Evolutionary conservation across 176 grass and related monocot species (phyloP), one percentile per base, ranked within the genome.

Genomic region (Carex kokanica): DNA sequence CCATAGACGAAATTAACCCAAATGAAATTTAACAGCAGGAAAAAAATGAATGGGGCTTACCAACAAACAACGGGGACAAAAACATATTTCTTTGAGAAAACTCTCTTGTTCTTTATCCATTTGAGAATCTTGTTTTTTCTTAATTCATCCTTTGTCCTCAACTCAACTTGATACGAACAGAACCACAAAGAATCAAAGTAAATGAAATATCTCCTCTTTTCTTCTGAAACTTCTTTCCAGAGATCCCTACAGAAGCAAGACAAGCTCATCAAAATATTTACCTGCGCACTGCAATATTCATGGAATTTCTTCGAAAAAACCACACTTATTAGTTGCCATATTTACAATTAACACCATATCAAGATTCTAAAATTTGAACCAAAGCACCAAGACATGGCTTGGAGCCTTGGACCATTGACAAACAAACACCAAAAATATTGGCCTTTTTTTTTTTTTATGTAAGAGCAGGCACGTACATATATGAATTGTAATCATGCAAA

Each of bases 111-210:
- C 51, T 95, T 93, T 29, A 94, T 95, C 96, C 96, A 99, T 66
- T 84, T 87, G 60, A 99, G 96, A 54, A 99, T 79, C 71, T 90
- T 99, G 51, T 79, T 58, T 86, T 80, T 90, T 56, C 73, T 55
- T 52, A 78, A 54, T 78, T 78, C 51, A 78, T 78, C 51, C 51
- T 78, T 78, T 31, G 73, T 34, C 72, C 86, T 85, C 31, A 59
- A 20, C 6, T 60, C 86, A 23, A 43, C 43, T 52, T 89, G 81
- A 13, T 99, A 93, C 53, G 92, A 91, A 82, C 63, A 83, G 87
- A 99, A 99, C 96, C 96, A 99, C 82, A 99, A 88, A 8, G 90
- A 93, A 86, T 99, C 96, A 49, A 95, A 87, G 83, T 92, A 95
- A 16, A 78, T 40, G 65, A 84, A 99, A 36, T 82, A 60, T 69